Base-by-base conservation (phyloP, 1,139 yeast genomes). In the Taphrina wiesneri region DNA sequence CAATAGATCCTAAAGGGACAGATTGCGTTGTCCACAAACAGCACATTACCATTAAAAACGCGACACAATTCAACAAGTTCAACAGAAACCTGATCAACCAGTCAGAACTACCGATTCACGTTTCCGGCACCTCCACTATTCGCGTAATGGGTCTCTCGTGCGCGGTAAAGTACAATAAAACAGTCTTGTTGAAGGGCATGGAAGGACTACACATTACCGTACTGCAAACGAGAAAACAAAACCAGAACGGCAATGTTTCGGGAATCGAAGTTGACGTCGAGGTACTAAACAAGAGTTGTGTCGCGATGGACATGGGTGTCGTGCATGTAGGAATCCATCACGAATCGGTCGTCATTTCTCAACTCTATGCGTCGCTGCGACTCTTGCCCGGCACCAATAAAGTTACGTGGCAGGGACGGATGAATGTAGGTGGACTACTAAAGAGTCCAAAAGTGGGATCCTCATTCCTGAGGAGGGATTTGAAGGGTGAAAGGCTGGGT, bases 101-200 rank as follows among this genome's bases (percentile, higher is more conserved):
- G n/a, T 52, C 56, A 11, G 56, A 52, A 32, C 17, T 52, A n/a
- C 41, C 45, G 11, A 9, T 52, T 45, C 30, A 52, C 56, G n/a
- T 52, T n/a, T 9, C n/a, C 0, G 56, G 45, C 43, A 5, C 25
- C 25, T 25, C 56, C 15, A 52, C 28, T 17, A 52, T 52, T 21
- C 41, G 30, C 30, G 56, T 34, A 2, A 11, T 52, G n/a, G 56
- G 56, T 28, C 9, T 52, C 45, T 52, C 56, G 41, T 19, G 36
- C 28, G 34, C 45, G 23, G 28, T 52, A 4, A 6, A 17, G 28
- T 52, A 52, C 43, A 32, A 32, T 13, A 52, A 52, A 28, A 52
- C 56, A 28, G 56, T 52, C 45, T 1, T 52, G 28, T 28, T 52
- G 45, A 52, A 34, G 45, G 56, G 56, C 45, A 52, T 52, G 56